A percentile compares a stretch with the other conserved stretches of the same genome.
Evolutionary conservation across 2,329 filamentous ascomycete genomes (phyloP).

Genomic region (Talaromyces atroroseus): DNA sequence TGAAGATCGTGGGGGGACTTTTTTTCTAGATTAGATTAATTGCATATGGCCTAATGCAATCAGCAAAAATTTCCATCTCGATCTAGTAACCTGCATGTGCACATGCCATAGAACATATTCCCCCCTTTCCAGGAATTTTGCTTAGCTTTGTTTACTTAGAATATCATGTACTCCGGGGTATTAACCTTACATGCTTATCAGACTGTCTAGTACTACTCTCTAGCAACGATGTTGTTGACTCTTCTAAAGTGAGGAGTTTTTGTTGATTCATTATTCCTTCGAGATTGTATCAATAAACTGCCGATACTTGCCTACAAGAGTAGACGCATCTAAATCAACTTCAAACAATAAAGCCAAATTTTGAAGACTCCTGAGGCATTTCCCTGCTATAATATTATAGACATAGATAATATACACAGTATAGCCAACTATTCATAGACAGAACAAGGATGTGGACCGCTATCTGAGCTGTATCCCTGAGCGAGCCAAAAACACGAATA

Average conservation of each 20-base stretch:
- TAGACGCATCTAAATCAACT: not conserved
- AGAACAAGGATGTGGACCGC: not conserved
- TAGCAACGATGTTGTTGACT: not conserved
- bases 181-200: not conserved
- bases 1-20: not conserved
- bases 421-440: not conserved
- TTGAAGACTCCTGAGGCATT: not conserved
- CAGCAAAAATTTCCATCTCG: not conserved
- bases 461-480: not conserved
- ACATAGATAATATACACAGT: not conserved
- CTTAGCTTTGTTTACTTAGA: not conserved
- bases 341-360: not conserved
- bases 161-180: not conserved
- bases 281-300: not conserved
- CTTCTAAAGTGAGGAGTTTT: not conserved
- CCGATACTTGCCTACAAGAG: not conserved
- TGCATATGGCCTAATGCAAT: not conserved
- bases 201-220: not conserved
- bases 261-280: not conserved
- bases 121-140: not conserved
- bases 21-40: not conserved
- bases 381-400: not conserved
- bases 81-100: not conserved
- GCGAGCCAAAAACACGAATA: not conserved
- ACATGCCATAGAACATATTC: not conserved